Percentiles rank a stretch among this genome's conserved stretches.
Evolutionary conservation across 257 asterid genomes (phyloP).

Genomic region (Solanum infundibuliforme): DNA sequence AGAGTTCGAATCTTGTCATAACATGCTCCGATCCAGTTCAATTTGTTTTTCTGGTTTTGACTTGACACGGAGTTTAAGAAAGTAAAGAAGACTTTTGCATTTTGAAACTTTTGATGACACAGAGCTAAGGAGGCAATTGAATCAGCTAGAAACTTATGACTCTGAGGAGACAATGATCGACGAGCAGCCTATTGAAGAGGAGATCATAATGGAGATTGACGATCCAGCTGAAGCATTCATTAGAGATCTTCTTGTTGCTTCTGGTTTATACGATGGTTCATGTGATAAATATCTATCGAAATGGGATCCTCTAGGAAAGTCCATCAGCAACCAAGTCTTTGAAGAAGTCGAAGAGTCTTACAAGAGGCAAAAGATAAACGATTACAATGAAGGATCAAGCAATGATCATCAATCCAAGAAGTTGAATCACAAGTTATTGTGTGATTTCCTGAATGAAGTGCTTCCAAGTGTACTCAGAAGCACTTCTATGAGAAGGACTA

Average conservation of each 20-base stretch:
- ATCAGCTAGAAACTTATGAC: conserved; percentile 49
- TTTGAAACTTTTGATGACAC: background rate
- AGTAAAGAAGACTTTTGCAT: background rate
- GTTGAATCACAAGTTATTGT: conserved; percentile 42
- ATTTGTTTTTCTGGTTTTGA: background rate
- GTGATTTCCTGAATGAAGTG: conserved; percentile 65
- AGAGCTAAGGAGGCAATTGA: conserved; percentile 76
- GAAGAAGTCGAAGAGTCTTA: conserved; percentile 60
- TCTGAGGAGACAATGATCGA: conserved; percentile 32
- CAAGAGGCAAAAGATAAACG: conserved; percentile 15
- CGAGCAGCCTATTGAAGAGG: conserved; percentile 40
- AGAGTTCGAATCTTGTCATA: background rate
- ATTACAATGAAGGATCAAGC: conserved; percentile 10
- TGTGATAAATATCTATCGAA: conserved; percentile 40
- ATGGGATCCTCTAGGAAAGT: conserved; percentile 76
- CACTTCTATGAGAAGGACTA: conserved; percentile 35
- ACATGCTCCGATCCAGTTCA: background rate
- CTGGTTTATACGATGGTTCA: conserved; percentile 73
- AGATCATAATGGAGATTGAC: conserved; percentile 28
- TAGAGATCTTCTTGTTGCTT: conserved; percentile 70
- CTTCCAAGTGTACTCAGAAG: conserved; percentile 56
- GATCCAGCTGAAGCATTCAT: conserved; percentile 64
- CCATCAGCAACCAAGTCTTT: conserved; percentile 53
- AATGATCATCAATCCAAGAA: background rate
- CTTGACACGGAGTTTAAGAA: background rate